phyloP scores from a whole-genome alignment of 352 stramenopile genomes.

The Salisapilia sapeloensis region DNA sequence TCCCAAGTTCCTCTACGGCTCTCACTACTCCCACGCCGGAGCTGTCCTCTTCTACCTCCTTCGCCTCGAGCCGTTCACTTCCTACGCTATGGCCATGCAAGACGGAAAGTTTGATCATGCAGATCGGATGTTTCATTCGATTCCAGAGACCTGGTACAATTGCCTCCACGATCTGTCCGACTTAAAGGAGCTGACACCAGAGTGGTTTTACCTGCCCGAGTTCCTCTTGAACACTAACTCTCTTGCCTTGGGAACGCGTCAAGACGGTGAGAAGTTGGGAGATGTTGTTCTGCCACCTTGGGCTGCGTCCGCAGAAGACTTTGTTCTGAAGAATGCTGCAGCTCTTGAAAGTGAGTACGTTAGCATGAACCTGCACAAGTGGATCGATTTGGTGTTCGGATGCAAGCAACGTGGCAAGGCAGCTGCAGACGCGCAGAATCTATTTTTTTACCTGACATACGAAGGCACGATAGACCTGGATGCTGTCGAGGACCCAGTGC shows the following conservation, averaged over 20 bases:
- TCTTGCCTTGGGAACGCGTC: constrained; percentile 58
- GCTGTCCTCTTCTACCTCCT: constrained; percentile 98
- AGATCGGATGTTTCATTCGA: constrained; percentile 85
- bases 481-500: constrained; percentile 84
- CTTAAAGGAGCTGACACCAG: constrained; percentile 87
- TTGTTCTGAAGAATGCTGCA: constrained; percentile 73
- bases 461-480: constrained; percentile 96
- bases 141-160: constrained; percentile 82
- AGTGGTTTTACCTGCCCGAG: constrained; percentile 88
- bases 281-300: constrained; percentile 91
- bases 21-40: constrained; percentile 84
- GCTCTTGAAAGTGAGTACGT: constrained; percentile 79
- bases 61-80: constrained; percentile 96
- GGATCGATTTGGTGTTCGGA: constrained; percentile 80
- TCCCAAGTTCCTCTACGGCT: constrained; percentile 81
- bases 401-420: constrained; percentile 53
- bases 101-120: constrained; percentile 90
- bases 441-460: constrained; percentile 99
- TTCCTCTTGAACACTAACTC: constrained; percentile 82
- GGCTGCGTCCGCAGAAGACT: constrained; percentile 64
- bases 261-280: constrained; percentile 73
- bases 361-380: constrained; percentile 69
- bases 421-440: constrained; percentile 89
- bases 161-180: constrained; percentile 82
- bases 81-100: constrained; percentile 89